Evolutionary conservation across 208 protist genomes (phyloP), one percentile per base, ranked within the genome.

Genomic region (Trypanosoma cruzi): DNA sequence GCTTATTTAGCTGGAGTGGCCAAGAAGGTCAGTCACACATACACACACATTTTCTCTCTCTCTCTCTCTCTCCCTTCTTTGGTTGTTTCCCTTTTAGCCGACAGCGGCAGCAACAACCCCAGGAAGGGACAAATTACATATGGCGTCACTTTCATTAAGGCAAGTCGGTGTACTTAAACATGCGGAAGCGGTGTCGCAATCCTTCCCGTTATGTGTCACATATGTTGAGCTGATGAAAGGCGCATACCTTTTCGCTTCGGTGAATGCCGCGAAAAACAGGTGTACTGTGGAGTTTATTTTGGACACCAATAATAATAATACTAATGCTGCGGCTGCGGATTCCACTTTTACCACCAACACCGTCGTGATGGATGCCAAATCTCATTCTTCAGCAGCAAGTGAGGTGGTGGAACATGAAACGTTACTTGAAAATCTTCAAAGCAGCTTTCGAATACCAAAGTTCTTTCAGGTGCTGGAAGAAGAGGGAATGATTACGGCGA

Each of bases 381-480:
- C 29, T 50, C 10, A 18, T 6, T 4, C 36, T 16, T 53, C 56
- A 40, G 8, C 26, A 55, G 34, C 10, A 28, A 59, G 53, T 63
- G 44, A 28, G 36, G 18, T 37, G 11, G 40, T 26, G n/a, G 36
- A 62, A 16, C 4, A 66, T 4, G n/a, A 53, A 18, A 6, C 8
- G 48, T 52, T 52, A 22, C 31, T 77, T 26, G 63, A 36, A 18
- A 61, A 66, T 8, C 71, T 93, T 5, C 64, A 62, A 16, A 54
- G 62, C 16, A 68, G 24, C 2, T 93, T 93, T 73, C 76, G 83
- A 7, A 54, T 82, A 10, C 77, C 85, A 3, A 80, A 75, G 29
- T 50, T 82, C 13, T 81, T 94, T 66, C 71, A 91, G 26, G 67
- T 94, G 5, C 42, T 91, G 2, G 73, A 94, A 46, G 86, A 90